Percentiles rank a stretch among this genome's conserved stretches.
Conservation (phyloP, 495 filamentous ascomycete genomes). For the Lasiosphaeria miniovina region DNA sequence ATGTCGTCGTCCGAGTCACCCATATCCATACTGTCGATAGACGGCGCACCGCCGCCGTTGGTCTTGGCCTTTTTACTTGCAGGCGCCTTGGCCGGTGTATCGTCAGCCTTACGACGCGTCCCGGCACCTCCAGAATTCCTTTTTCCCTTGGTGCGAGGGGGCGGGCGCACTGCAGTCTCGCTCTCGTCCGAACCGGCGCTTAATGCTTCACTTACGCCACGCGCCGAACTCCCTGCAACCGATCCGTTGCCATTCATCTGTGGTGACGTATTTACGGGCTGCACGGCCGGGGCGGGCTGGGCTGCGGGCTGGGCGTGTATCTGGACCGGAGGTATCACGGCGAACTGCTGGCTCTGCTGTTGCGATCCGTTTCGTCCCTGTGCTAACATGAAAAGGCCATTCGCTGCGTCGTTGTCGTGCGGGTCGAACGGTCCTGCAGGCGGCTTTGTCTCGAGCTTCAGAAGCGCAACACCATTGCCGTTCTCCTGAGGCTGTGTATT, state of each 20-base stretch:
- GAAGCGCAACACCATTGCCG: constrained; percentile 33
- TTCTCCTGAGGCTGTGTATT: constrained; percentile 50
- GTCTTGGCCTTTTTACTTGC: constrained; percentile 71
- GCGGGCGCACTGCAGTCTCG: constrained; percentile 56
- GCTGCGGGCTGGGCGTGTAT: constrained; percentile 35
- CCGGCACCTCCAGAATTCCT: constrained; percentile 41
- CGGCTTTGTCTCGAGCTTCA: constrained; percentile 45
- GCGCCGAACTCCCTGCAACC: constrained; percentile 40
- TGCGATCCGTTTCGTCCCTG: constrained; percentile 60
- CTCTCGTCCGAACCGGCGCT: constrained; percentile 72
- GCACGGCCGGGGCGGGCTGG: constrained; percentile 25
- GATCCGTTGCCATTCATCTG: constrained; percentile 48
- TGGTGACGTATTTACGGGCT: constrained; percentile 49
- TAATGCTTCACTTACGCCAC: constrained; percentile 65
- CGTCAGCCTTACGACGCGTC: constrained; percentile 76
- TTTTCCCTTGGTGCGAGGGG: constrained; percentile 67
- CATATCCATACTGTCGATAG: constrained; percentile 23
- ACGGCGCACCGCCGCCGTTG: constrained; percentile 47
- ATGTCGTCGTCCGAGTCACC: constrained; percentile 43
- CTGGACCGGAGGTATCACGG: constrained; percentile 47
- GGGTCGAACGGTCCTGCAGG: constrained; percentile 66
- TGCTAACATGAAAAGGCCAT: constrained; percentile 88
- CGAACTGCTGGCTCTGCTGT: constrained; percentile 48
- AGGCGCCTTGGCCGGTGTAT: constrained; percentile 59
- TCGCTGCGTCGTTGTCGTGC: constrained; percentile 93